Conservation (phyloP, 179 eudicot genomes). For the Amaranthus tricolor region DNA sequence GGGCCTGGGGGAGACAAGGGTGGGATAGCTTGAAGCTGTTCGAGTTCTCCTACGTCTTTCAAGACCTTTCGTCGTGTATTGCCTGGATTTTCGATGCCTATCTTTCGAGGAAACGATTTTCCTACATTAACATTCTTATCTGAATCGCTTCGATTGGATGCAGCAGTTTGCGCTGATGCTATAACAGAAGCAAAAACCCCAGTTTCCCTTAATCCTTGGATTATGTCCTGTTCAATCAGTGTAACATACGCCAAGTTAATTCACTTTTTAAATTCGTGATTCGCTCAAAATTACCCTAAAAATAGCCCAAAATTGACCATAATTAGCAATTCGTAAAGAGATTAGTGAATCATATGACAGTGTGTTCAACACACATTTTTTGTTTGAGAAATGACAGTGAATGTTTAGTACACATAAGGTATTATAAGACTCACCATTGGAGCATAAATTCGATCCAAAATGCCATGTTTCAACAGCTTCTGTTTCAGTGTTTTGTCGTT, state of each 20-base stretch:
- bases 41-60: constrained; percentile 13
- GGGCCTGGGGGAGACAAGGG: constrained; percentile 31
- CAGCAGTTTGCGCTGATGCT: constrained; percentile 41
- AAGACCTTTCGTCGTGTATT: constrained; percentile 42
- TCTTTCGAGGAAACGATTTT: constrained; percentile 34
- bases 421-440: constrained; percentile 56
- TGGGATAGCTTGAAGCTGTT: constrained; percentile 21
- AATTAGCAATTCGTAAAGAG: too few species aligned
- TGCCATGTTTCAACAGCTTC: constrained; percentile 50
- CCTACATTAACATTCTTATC: constrained; percentile 15
- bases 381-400: not conserved
- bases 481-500: constrained; percentile 37
- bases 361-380: too few species aligned
- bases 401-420: not conserved
- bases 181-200: constrained; percentile 63
- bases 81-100: constrained; percentile 28
- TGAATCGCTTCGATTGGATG: constrained; percentile 33
- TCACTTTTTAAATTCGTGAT: too few species aligned
- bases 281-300: too few species aligned
- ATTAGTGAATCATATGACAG: too few species aligned
- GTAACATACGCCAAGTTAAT: too few species aligned
- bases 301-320: too few species aligned
- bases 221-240: constrained; percentile 57
- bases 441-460: constrained; percentile 63
- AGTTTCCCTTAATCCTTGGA: constrained; percentile 69